Evolutionary conservation across 2,329 filamentous ascomycete genomes (phyloP), one percentile per base, ranked within the genome.

Genomic region (Arthrobotrys musiformis): DNA sequence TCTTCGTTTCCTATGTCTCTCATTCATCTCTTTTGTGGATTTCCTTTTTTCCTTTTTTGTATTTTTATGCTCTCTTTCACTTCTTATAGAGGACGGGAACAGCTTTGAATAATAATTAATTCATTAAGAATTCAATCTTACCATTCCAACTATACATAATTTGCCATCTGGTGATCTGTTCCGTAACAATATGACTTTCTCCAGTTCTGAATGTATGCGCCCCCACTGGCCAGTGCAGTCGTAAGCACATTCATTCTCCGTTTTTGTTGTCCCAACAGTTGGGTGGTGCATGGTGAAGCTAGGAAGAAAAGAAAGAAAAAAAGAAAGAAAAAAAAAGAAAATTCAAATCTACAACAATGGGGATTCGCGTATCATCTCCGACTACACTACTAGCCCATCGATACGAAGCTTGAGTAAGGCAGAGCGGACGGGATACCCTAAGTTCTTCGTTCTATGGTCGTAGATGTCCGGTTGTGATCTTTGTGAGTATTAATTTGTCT

Each of bases 341-440:
- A 56, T 54, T 37, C 33, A 46, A 48, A 60, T 37, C 52, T 68
- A 72, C 69, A 66, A 78, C 42, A 70, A 58, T 46, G 50, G 56
- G 66, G 72, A 76, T 78, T 78, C 70, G 42, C 75, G 17, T 48
- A 40, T 78, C 26, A 40, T 78, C 69, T 74, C 74, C 54, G 30
- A 74, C 74, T 42, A 61, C 33, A 74, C 48, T 78, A 78, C 74
- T 78, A 56, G 26, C 54, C 69, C 46, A 60, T 61, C 73, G 73
- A 73, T 73, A 66, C 58, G 50, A 73, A 40, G 73, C 68, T 68
- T 73, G 40, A 58, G 40, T 63, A 73, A 54, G 54, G 67, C 67
- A 70, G 67, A 70, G 67, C 67, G 56, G 56, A 70, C 67, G 67
- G 67, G 67, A 70, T 70, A 63, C 67, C 54, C 42, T 61, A 28